Conservation (phyloP, 2,329 filamentous ascomycete species). For the Madurella mycetomatis region DNA sequence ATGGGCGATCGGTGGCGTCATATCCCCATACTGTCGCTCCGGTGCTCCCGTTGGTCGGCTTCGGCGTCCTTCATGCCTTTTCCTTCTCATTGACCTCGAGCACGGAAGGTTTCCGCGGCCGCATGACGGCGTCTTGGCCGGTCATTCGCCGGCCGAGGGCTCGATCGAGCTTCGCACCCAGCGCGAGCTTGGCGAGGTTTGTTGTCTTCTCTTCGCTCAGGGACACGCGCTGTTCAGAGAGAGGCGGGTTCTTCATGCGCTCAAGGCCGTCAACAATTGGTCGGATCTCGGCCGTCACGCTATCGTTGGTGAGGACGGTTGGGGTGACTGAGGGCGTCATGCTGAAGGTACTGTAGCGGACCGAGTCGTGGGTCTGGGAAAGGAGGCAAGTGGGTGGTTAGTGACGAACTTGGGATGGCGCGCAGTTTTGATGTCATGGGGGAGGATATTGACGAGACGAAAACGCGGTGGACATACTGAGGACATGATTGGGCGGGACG, state of each 20-base stretch:
- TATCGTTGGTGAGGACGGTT: slow-evolving; percentile 50
- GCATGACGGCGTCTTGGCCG: slow-evolving; percentile 82
- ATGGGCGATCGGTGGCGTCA: background rate
- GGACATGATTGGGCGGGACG: slow-evolving; percentile 58
- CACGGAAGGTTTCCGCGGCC: slow-evolving; percentile 32
- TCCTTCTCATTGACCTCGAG: slow-evolving; percentile 36
- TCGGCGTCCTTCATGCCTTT: slow-evolving; percentile 23
- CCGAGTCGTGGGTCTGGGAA: slow-evolving; percentile 48
- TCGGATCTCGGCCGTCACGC: slow-evolving; percentile 53
- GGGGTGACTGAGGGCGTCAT: slow-evolving; percentile 57
- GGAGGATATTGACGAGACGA: background rate
- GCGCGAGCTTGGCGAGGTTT: slow-evolving; percentile 77
- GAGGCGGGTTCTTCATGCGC: slow-evolving; percentile 84
- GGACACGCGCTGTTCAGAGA: slow-evolving; percentile 75
- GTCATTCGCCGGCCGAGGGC: slow-evolving; percentile 83
- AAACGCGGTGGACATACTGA: slow-evolving; percentile 45
- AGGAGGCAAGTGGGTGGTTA: slow-evolving; percentile 10
- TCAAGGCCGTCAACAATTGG: slow-evolving; percentile 76
- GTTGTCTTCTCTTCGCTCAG: slow-evolving; percentile 76
- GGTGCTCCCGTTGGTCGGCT: no score
- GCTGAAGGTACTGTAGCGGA: slow-evolving; percentile 58
- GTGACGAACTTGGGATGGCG: background rate
- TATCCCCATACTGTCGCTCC: background rate
- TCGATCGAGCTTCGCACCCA: slow-evolving; percentile 86
- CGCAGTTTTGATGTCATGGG: background rate